Percentiles rank a stretch among this genome's conserved stretches.
Evolutionary conservation across 2,329 filamentous ascomycete genomes (phyloP).

Genomic region (Aspergillus caelatus): DNA sequence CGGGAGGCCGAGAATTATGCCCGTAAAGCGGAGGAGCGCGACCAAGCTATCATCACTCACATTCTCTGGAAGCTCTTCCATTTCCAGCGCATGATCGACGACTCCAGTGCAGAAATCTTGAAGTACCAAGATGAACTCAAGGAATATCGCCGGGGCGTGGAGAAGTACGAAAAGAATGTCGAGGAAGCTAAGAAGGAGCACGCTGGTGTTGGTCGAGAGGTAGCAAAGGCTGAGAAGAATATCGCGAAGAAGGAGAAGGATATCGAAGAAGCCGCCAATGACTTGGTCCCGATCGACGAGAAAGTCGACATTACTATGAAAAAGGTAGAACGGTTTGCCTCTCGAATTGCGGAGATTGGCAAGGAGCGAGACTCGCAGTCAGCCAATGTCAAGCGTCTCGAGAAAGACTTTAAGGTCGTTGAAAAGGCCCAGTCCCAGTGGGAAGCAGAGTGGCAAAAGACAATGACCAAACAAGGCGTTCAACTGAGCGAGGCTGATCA

Average conservation of each 20-base stretch:
- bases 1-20: slow-evolving; percentile 92
- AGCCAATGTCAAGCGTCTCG: slow-evolving; percentile 69
- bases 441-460: slow-evolving; percentile 83
- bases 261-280: slow-evolving; percentile 83
- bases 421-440: slow-evolving; percentile 88
- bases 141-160: slow-evolving; percentile 84
- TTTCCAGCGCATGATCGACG: slow-evolving; percentile 90
- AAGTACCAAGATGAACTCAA: slow-evolving; percentile 94
- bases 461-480: slow-evolving; percentile 82
- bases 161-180: slow-evolving; percentile 77
- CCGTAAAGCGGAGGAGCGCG: slow-evolving; percentile 84
- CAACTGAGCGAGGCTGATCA: slow-evolving; percentile 84
- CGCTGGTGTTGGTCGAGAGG: slow-evolving; percentile 72
- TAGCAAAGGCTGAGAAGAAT: slow-evolving; percentile 77
- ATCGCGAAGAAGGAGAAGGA: slow-evolving; percentile 86
- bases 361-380: slow-evolving; percentile 77
- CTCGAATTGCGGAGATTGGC: slow-evolving; percentile 68
- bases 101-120: slow-evolving; percentile 86
- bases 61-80: slow-evolving; percentile 97
- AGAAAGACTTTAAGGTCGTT: slow-evolving; percentile 80
- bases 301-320: slow-evolving; percentile 80
- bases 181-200: slow-evolving; percentile 86
- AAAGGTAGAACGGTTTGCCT: slow-evolving; percentile 69
- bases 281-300: slow-evolving; percentile 85
- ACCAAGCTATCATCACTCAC: slow-evolving; percentile 88